Conservation (phyloP, 805 yeast species). For the Lipomyces chichibuensis region DNA sequence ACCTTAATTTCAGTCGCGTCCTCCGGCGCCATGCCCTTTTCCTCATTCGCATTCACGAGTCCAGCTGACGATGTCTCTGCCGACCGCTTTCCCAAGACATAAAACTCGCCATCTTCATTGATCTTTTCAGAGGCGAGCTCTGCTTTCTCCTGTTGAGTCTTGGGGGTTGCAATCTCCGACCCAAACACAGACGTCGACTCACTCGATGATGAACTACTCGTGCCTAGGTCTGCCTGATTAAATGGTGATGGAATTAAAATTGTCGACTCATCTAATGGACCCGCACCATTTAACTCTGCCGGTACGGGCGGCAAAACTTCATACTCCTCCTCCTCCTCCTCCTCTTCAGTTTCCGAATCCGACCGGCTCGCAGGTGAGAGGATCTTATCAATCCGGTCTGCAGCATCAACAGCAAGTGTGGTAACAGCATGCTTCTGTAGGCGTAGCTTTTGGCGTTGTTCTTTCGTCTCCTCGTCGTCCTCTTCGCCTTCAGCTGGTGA, state of each 20-base stretch:
- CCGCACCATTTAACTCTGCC: background rate
- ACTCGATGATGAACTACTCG: background rate
- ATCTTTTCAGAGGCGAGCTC: constrained; percentile 1
- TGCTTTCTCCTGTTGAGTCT: background rate
- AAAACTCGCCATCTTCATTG: constrained; percentile 21
- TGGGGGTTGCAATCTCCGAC: background rate
- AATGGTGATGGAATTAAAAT: background rate
- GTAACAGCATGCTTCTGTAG: constrained; percentile 37
- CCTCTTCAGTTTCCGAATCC: constrained; percentile 14
- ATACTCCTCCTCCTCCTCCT: constrained; percentile 19
- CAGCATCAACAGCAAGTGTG: constrained; percentile 39
- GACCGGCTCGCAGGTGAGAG: constrained; percentile 29
- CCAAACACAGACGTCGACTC: background rate
- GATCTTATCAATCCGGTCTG: constrained; percentile 37
- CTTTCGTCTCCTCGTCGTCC: constrained; percentile 21
- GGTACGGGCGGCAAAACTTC: constrained; percentile 6
- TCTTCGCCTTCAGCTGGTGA: constrained; percentile 23
- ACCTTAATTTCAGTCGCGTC: constrained; percentile 19
- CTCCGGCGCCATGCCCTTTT: constrained; percentile 20
- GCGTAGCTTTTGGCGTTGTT: constrained; percentile 28
- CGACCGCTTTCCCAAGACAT: constrained; percentile 12
- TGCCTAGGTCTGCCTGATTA: background rate
- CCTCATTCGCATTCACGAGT: constrained; percentile 18
- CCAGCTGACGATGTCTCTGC: background rate
- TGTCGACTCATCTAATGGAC: background rate